Percentiles rank a stretch among this genome's conserved stretches.
These are phyloP conservation scores for Dioscorea cayenensis DNA, from an alignment of 116 monocot genomes.

Conservation along the genomic window DNA sequence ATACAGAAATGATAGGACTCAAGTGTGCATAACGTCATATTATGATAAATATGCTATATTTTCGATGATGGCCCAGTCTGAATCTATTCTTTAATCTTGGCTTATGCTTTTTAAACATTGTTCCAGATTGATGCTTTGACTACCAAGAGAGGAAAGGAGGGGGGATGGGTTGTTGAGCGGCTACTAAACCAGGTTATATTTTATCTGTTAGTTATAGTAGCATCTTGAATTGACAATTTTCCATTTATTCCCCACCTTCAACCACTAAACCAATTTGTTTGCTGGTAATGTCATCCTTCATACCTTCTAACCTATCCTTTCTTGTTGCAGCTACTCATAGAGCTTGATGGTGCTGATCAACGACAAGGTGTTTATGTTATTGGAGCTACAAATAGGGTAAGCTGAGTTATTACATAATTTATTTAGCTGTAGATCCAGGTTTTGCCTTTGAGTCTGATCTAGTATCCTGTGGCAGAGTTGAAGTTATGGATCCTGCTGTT, in stretches of 20 bases:
- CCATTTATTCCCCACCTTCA: neutral
- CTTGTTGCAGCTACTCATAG: slow-evolving; percentile 67
- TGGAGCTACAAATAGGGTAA: slow-evolving; percentile 96
- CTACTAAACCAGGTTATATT: slow-evolving; percentile 67
- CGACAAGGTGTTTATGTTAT: slow-evolving; percentile 83
- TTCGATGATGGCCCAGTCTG: neutral
- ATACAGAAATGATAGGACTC: no score
- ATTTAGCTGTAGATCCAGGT: neutral
- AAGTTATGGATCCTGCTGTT: slow-evolving; percentile 80
- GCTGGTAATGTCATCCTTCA: neutral
- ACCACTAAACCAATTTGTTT: neutral
- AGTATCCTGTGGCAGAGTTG: slow-evolving; percentile 34
- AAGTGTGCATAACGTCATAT: neutral
- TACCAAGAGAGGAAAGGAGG: slow-evolving; percentile 75
- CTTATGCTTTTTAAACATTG: neutral
- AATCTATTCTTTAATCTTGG: neutral
- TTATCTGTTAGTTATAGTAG: neutral
- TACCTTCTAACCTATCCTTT: neutral
- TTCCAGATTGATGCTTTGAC: slow-evolving; percentile 89
- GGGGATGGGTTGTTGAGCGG: slow-evolving; percentile 73
- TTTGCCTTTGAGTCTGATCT: neutral
- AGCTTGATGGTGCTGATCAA: slow-evolving; percentile 87
- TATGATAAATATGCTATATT: neutral
- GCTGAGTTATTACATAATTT: neutral
- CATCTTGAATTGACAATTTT: neutral